A percentile compares a stretch with the other conserved stretches of the same genome.
Conservation (phyloP, 345 rosid genomes). For the Brassica nigra region DNA sequence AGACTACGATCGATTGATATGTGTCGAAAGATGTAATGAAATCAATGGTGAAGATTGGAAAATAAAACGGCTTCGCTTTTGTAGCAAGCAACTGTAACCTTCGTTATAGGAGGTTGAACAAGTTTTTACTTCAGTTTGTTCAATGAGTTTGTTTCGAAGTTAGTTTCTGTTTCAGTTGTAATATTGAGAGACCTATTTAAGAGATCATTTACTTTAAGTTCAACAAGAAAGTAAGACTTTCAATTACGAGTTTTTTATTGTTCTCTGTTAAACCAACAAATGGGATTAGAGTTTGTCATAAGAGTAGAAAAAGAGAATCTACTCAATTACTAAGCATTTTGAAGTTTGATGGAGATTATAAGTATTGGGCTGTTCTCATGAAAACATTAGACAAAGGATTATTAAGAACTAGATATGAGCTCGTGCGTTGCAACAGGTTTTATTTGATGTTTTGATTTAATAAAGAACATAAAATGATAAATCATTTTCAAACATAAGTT, state of each 20-base stretch:
- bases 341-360: not conserved
- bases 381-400: too few species aligned
- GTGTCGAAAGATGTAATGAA: not conserved
- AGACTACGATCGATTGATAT: not conserved
- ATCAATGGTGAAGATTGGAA: constrained; percentile 10
- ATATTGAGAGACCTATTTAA: not conserved
- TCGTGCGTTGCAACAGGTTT: too few species aligned
- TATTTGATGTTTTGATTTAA: too few species aligned
- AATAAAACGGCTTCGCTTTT: not conserved
- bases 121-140: not conserved
- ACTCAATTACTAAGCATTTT: not conserved
- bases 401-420: too few species aligned
- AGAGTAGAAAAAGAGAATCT: not conserved
- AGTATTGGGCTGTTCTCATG: not conserved
- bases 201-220: not conserved
- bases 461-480: too few species aligned
- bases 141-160: not conserved
- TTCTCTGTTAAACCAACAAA: not conserved
- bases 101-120: not conserved
- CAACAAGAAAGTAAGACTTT: not conserved
- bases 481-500: too few species aligned
- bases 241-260: not conserved
- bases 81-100: not conserved
- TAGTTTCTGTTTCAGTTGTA: not conserved
- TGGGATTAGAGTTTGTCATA: not conserved